Evolutionary conservation across 345 rosid genomes (phyloP).

Genomic region (Eucalyptus polyanthemos): DNA sequence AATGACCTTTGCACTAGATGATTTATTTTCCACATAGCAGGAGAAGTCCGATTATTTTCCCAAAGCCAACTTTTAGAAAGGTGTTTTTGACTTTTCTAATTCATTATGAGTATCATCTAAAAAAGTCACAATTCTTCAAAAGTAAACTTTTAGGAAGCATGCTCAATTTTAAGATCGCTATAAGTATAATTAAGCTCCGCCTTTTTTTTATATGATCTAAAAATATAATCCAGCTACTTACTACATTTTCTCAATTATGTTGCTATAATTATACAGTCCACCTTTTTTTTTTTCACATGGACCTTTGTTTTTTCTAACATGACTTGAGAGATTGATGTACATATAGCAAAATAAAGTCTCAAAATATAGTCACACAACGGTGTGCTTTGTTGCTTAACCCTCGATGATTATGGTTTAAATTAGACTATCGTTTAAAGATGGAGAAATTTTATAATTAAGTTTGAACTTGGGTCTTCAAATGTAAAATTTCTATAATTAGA

Average conservation of each 20-base stretch:
- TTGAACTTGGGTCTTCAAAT: not conserved
- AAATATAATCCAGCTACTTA: accelerated
- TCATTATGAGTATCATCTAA: accelerated
- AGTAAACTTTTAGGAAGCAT: not conserved
- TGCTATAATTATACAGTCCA: not conserved
- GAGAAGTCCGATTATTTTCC: not conserved
- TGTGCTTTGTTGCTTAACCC: not conserved
- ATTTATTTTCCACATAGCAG: not conserved
- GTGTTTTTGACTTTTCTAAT: not conserved
- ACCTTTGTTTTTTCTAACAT: not conserved
- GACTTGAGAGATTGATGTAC: not conserved
- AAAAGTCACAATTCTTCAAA: accelerated
- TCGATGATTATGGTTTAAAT: not conserved
- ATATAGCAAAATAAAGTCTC: not conserved
- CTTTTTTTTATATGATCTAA: accelerated
- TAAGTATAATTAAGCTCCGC: accelerated
- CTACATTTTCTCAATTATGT: not conserved
- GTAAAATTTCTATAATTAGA: not conserved
- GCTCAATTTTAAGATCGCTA: not conserved
- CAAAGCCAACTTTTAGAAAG: accelerated
- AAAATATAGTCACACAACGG: not conserved
- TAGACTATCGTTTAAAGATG: accelerated
- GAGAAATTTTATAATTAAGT: not conserved
- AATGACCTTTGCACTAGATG: not conserved
- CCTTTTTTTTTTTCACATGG: not conserved